Evolutionary conservation across 2,329 filamentous ascomycete genomes (phyloP).

Genomic region (Zalaria obscura): DNA sequence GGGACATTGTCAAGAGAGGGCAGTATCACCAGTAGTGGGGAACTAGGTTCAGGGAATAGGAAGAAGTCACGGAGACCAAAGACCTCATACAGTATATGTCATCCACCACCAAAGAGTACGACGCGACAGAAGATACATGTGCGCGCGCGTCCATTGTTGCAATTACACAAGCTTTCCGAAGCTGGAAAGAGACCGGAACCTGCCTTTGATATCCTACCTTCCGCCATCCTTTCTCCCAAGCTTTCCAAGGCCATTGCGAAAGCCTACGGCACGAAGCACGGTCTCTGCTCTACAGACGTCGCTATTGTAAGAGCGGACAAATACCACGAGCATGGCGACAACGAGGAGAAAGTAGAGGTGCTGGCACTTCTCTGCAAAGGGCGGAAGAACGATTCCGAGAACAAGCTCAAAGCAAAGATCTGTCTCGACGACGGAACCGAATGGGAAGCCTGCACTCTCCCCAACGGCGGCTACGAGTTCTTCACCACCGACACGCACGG

Average conservation of each 20-base stretch:
- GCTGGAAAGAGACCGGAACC: conserved; percentile 48
- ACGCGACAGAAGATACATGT: conserved; percentile 48
- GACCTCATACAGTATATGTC: conserved; percentile 53
- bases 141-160: conserved; percentile 54
- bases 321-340: conserved; percentile 34
- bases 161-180: conserved; percentile 51
- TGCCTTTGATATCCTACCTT: conserved; percentile 57
- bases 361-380: conserved; percentile 52
- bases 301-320: conserved; percentile 58
- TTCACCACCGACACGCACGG: conserved; percentile 44
- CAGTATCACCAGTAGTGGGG: conserved; percentile 3
- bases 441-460: conserved; percentile 29
- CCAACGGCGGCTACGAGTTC: conserved; percentile 41
- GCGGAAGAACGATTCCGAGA: conserved; percentile 30
- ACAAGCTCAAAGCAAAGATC: conserved; percentile 51
- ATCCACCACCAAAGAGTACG: conserved; percentile 46
- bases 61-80: conserved; percentile 30
- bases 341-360: conserved; percentile 42
- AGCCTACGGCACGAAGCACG: conserved; percentile 48
- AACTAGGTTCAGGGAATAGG: neutral
- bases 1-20: conserved; percentile 16
- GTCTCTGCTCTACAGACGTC: conserved; percentile 54
- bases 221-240: conserved; percentile 39
- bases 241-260: conserved; percentile 48
- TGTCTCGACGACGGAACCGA: conserved; percentile 38